Evolutionary conservation across 345 rosid species (phyloP), one percentile per base, ranked within the genome.

Genomic region (Euphorbia lathyris): DNA sequence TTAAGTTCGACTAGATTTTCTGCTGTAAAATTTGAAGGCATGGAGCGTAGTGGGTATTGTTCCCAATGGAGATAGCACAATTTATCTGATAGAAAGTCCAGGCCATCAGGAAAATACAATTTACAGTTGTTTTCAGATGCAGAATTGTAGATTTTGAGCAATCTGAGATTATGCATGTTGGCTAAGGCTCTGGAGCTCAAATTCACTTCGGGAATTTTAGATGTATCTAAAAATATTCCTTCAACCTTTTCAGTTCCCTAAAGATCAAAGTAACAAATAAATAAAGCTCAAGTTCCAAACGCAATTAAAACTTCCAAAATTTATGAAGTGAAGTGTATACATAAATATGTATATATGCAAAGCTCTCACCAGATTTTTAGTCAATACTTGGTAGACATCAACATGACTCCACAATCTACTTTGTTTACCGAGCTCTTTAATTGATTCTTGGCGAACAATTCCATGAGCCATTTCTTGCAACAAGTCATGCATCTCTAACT

Each of bases 171-270:
- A 57, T 20, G 13, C 61, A 57, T 57, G 7, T 30, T 57, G 34
- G 29, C 23, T 25, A 57, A 57, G 34, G 61, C 17, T 57, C n/a
- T 57, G 17, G 34, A 57, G 29, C 61, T 57, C 61, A 57, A 57
- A 30, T 57, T 27, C 9, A 57, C 32, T 57, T 9, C n/a, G 25
- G 34, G 16, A 17, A 57, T 25, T 27, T 57, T 57, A 2, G 30
- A 57, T 20, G 23, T 57, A 20, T 57, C n/a, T 4, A 57, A 57
- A 13, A 26, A 57, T 57, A 57, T 57, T 12, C 61, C 61, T 57
- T 57, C 61, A 57, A 57, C 61, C 13, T 27, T 57, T 57, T 57
- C 36, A 11, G 61, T 26, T 27, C 61, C 61, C 61, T 56, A 56
- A 2, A 56, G 5, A n/a, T 25, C 59, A 22, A 27, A 56, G 14